These are phyloP conservation scores for Teratosphaeria nubilosa DNA, from an alignment of 2,329 filamentous ascomycete genomes.

Conservation along the genomic window DNA sequence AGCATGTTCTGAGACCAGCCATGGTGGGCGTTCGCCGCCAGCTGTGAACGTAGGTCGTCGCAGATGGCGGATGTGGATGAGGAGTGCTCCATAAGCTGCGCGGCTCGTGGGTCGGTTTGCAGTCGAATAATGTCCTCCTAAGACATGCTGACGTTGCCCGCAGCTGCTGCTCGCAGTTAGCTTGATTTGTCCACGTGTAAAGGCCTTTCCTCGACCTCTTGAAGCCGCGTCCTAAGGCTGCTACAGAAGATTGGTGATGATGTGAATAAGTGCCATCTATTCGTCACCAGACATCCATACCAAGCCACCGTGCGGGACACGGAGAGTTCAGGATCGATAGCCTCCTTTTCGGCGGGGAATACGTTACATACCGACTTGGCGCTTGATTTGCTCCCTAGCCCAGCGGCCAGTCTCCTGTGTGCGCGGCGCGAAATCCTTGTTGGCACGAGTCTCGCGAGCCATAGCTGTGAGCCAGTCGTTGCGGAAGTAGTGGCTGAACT, in stretches of 20 bases:
- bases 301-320: neutral
- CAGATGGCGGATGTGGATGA: neutral
- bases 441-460: constrained; percentile 84
- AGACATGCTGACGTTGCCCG: constrained; percentile 14
- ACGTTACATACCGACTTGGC: constrained; percentile 46
- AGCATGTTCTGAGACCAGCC: neutral
- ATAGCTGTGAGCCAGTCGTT: constrained; percentile 81
- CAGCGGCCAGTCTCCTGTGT: constrained; percentile 93
- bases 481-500: constrained; percentile 75
- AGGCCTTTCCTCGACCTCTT: neutral
- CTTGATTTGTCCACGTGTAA: neutral
- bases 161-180: constrained; percentile 8
- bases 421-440: constrained; percentile 72
- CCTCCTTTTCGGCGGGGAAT: neutral
- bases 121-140: neutral
- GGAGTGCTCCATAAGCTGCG: neutral
- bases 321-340: neutral
- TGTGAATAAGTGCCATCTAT: neutral
- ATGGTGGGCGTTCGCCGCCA: neutral
- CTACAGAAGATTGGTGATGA: neutral
- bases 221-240: too few species aligned
- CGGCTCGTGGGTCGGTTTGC: neutral
- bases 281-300: neutral
- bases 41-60: neutral
- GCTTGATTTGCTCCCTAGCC: constrained; percentile 96